Conservation (phyloP, 768 basidiomycete genomes). For the Xanthoconium stramineum region DNA sequence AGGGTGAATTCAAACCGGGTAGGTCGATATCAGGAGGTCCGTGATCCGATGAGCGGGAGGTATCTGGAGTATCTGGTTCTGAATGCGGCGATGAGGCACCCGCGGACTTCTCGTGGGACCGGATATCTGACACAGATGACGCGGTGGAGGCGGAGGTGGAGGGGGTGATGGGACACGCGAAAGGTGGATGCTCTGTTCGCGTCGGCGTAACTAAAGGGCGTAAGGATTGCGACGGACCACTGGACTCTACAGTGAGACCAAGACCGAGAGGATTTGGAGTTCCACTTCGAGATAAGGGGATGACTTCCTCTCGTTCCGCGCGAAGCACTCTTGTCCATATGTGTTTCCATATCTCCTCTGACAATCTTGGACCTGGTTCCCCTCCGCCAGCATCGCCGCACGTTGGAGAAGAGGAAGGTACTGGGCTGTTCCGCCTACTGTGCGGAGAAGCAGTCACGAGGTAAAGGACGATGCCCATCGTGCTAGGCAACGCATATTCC, state of each 20-base stretch:
- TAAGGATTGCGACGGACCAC: constrained; percentile 29
- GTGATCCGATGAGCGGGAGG: constrained; percentile 38
- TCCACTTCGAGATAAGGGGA: constrained; percentile 31
- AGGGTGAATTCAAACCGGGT: constrained; percentile 60
- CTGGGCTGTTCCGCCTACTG: constrained; percentile 11
- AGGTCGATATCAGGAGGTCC: constrained; percentile 55
- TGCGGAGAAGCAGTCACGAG: constrained; percentile 49
- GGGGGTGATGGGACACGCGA: constrained; percentile 32
- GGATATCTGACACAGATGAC: constrained; percentile 50
- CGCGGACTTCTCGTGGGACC: constrained; percentile 46
- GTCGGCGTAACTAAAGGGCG: constrained; percentile 49
- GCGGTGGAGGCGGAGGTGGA: constrained; percentile 45
- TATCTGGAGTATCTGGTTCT: constrained; percentile 55
- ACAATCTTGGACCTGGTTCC: constrained; percentile 75
- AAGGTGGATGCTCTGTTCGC: constrained; percentile 37
- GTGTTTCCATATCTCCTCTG: constrained; percentile 84
- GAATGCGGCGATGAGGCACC: constrained; percentile 41
- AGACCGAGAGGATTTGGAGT: constrained; percentile 43
- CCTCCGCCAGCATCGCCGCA: constrained; percentile 35
- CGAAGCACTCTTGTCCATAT: constrained; percentile 76
- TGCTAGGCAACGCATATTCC: constrained; percentile 90
- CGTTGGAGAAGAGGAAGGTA: constrained; percentile 16
- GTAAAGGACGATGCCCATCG: constrained; percentile 79
- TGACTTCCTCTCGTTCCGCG: constrained; percentile 50
- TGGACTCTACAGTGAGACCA: constrained; percentile 40